These are phyloP conservation scores for Evernia prunastri DNA, from an alignment of 495 filamentous ascomycete genomes.

Conservation along the genomic window DNA sequence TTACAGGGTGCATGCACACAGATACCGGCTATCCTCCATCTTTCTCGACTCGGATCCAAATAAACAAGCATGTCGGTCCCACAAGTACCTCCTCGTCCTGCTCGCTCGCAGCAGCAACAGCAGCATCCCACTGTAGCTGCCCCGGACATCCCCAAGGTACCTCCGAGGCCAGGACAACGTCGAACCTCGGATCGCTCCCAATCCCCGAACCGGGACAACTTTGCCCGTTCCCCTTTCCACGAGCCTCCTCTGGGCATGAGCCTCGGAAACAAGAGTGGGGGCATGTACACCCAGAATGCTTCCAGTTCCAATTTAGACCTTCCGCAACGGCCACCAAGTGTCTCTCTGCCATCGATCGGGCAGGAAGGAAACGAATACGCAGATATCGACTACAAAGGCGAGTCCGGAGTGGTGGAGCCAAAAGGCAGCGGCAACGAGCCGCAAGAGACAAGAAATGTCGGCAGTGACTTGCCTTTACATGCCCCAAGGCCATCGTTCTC, in stretches of 20 bases:
- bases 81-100: slow-evolving; percentile 48
- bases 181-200: slow-evolving; percentile 65
- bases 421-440: slow-evolving; percentile 42
- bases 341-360: slow-evolving; percentile 75
- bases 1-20: slow-evolving; percentile 7
- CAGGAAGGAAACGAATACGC: slow-evolving; percentile 89
- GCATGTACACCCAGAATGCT: slow-evolving; percentile 40
- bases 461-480: slow-evolving; percentile 75
- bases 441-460: slow-evolving; percentile 69
- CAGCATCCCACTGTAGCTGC: slow-evolving; percentile 29
- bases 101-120: slow-evolving; percentile 42
- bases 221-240: slow-evolving; percentile 80
- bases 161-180: slow-evolving; percentile 58
- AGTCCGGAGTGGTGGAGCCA: slow-evolving; percentile 32
- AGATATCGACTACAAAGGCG: slow-evolving; percentile 42
- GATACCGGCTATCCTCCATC: not conserved
- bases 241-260: slow-evolving; percentile 48
- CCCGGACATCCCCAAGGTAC: slow-evolving; percentile 45
- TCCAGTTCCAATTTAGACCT: slow-evolving; percentile 35
- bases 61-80: slow-evolving; percentile 38
- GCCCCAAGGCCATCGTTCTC: slow-evolving; percentile 86
- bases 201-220: slow-evolving; percentile 70
- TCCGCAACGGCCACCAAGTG: slow-evolving; percentile 62
- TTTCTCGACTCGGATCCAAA: not conserved
- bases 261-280: slow-evolving; percentile 34